Percentiles rank a stretch among this genome's conserved stretches.
Conservation (phyloP, 352 stramenopile species). For the Phytophthora crassamura region DNA sequence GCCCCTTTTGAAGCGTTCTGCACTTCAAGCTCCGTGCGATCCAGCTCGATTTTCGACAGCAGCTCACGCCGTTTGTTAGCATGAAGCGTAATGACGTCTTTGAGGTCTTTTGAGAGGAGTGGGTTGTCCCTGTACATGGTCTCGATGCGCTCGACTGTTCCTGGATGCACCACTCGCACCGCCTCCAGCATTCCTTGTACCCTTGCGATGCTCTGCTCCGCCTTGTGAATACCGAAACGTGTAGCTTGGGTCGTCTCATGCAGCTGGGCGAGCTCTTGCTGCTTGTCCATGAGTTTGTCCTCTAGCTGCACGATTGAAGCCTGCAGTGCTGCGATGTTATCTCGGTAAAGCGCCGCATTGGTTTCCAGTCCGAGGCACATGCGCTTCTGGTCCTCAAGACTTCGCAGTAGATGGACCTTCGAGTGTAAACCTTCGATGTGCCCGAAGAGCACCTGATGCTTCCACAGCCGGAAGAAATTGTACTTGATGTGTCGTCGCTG, state of each 20-base stretch:
- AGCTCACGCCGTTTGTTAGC: constrained; percentile 55
- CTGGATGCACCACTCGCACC: constrained; percentile 71
- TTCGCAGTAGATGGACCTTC: constrained; percentile 64
- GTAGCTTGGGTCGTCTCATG: constrained; percentile 70
- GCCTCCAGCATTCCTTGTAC: constrained; percentile 79
- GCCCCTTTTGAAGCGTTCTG: constrained; percentile 39
- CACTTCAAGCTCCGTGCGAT: constrained; percentile 65
- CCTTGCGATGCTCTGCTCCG: constrained; percentile 75
- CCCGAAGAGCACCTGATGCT: constrained; percentile 79
- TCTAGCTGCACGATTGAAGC: constrained; percentile 64
- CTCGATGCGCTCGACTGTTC: constrained; percentile 70
- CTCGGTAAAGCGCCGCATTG: constrained; percentile 64
- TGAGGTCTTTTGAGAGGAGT: constrained; percentile 69
- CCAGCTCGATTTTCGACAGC: constrained; percentile 58
- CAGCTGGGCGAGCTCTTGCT: constrained; percentile 65
- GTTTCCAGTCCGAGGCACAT: constrained; percentile 69
- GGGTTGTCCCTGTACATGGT: constrained; percentile 71
- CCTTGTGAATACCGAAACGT: constrained; percentile 73
- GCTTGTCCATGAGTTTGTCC: constrained; percentile 62
- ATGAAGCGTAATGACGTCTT: constrained; percentile 61
- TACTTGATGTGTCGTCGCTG: constrained; percentile 74
- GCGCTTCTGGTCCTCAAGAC: constrained; percentile 81
- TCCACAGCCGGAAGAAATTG: constrained; percentile 83
- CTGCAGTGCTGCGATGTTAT: constrained; percentile 70
- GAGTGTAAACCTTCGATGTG: constrained; percentile 74